Percentiles rank a stretch among this genome's conserved stretches.
Evolutionary conservation across 495 filamentous ascomycete genomes (phyloP).

Genomic region (Immersiella caudata): DNA sequence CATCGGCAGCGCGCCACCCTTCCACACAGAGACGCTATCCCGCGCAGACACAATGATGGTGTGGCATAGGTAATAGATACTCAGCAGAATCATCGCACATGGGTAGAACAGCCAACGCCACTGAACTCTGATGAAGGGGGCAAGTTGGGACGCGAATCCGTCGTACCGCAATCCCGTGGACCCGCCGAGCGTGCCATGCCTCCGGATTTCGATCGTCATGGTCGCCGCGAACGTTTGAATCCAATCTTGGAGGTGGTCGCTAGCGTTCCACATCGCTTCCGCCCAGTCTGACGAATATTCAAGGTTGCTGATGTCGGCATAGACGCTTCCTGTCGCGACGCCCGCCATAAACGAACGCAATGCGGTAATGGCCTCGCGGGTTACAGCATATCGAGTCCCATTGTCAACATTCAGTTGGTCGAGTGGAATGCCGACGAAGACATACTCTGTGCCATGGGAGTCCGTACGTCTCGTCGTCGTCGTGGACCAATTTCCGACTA

Average conservation of each 20-base stretch:
- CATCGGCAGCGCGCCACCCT: conserved; percentile 42
- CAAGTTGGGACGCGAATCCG: conserved; percentile 35
- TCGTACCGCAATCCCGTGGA: conserved; percentile 25
- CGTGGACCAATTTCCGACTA: conserved; percentile 36
- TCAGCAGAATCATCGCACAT: conserved; percentile 37
- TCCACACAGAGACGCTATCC: conserved; percentile 42
- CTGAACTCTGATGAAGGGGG: conserved; percentile 38
- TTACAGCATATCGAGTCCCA: conserved; percentile 33
- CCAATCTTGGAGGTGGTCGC: conserved; percentile 33
- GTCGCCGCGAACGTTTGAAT: conserved; percentile 35
- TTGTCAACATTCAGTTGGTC: conserved; percentile 31
- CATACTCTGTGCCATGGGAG: conserved; percentile 29
- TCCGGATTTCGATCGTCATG: conserved; percentile 40
- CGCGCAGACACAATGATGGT: conserved; percentile 38
- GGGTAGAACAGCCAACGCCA: conserved; percentile 46
- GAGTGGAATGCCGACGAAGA: conserved; percentile 37
- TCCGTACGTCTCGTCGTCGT: conserved; percentile 24
- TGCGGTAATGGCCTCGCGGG: conserved; percentile 33
- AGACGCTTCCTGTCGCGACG: conserved; percentile 36
- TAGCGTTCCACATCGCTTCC: conserved; percentile 41
- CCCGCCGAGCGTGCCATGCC: conserved; percentile 26
- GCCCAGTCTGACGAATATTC: conserved; percentile 45
- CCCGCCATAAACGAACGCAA: conserved; percentile 37
- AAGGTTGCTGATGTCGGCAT: conserved; percentile 27
- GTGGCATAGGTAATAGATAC: conserved; percentile 39